Base-by-base conservation (phyloP, 306 rosid genomes). In the Hippophae tibetana region DNA sequence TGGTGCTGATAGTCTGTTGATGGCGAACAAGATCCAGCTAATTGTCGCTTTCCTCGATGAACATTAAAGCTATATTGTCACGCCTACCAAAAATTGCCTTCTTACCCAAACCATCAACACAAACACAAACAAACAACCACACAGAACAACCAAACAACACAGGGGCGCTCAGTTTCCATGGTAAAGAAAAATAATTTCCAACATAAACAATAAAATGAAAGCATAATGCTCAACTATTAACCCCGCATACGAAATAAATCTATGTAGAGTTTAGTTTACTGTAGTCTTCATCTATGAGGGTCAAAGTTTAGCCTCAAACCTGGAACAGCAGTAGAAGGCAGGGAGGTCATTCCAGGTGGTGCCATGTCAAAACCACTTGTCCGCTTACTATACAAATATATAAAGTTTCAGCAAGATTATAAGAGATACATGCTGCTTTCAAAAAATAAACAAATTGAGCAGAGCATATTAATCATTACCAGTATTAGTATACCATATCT, bases 131-230 rank as follows among this genome's bases (percentile, higher is more conserved):
- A 86, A 72, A 78, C 70, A 80, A 78, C 83, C 80, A 80, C 89
- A 83, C 85, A 86, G 84, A 78, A 86, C 94, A 86, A 73, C 95
- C 86, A 86, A 83, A 83, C 89, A 83, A 86, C 84, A 83, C 78
- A 80, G 70, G 40, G 72, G 77, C 81, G 80, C 84, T 86, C 77
- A 82, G 94, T 86, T 78, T 76, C 94, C 63, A 54, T 51, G 45
- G 63, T 75, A 73, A 76, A 31, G 38, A 75, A 70, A 72, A 62
- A 69, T 63, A 69, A 59, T 55, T 54, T 68, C 68, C 57, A 75
- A 72, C 60, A 66, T 47, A 72, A 79, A 74, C 60, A 65, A 67
- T 41, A 46, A 51, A 31, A 31, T 1, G 38, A 67, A 61, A 65
- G 58, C 31, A 70, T 56, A 51, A 59, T 48, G 10, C 54, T 42